Conservation (phyloP, 768 basidiomycete genomes). For the Royoungia palumana region DNA sequence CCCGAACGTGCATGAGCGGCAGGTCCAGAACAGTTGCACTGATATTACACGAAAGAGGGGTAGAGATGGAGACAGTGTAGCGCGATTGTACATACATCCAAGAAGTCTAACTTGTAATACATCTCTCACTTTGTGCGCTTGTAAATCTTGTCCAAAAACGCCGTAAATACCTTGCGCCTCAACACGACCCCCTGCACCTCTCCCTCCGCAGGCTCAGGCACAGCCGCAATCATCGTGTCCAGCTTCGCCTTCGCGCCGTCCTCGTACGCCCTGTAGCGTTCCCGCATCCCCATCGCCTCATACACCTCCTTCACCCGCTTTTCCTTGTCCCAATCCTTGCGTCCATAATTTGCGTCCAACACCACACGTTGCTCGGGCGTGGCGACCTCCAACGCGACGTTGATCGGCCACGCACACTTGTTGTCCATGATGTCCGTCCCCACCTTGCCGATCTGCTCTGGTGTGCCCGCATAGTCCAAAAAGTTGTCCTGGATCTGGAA, state of each 20-base stretch:
- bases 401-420: conserved; percentile 97
- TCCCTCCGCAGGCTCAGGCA: conserved; percentile 53
- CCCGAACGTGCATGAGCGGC: too few relatives aligned
- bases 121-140: conserved; percentile 50
- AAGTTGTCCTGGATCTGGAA: conserved; percentile 99
- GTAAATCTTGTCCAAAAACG: conserved; percentile 87
- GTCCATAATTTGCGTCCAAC: conserved; percentile 67
- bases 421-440: conserved; percentile 98
- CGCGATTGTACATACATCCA: too few relatives aligned
- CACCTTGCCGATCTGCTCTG: conserved; percentile 92
- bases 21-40: too few relatives aligned
- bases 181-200: conserved; percentile 42
- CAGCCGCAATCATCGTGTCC: conserved; percentile 62
- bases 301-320: conserved; percentile 69
- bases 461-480: conserved; percentile 87
- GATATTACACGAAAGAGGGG: too few relatives aligned
- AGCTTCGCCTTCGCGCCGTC: conserved; percentile 64
- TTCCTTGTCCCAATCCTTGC: conserved; percentile 46
- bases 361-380: conserved; percentile 53
- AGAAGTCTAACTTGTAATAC: background rate
- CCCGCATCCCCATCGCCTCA: conserved; percentile 60
- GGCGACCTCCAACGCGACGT: conserved; percentile 68
- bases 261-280: conserved; percentile 77
- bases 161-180: conserved; percentile 71
- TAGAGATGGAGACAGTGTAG: too few relatives aligned